phyloP scores from a whole-genome alignment of 2,329 filamentous ascomycete species.

The Aureobasidium sp. region DNA sequence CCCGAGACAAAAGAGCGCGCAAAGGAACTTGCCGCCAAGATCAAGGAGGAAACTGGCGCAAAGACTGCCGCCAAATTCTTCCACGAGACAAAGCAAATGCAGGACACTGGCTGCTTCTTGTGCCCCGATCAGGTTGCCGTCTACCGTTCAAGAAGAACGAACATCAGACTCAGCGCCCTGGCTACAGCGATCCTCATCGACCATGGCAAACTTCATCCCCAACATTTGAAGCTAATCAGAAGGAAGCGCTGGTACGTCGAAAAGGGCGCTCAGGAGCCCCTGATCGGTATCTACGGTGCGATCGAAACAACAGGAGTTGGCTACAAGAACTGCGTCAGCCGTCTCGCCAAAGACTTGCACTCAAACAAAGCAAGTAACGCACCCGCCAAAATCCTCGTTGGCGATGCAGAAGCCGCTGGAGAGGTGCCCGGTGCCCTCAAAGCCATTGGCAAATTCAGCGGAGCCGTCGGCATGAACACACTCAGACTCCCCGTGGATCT shows the following conservation, averaged over 20 bases:
- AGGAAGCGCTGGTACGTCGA: slow-evolving; percentile 9
- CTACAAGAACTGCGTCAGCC: background rate
- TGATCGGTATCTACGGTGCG: background rate
- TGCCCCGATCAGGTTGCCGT: slow-evolving; percentile 58
- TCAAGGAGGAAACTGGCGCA: slow-evolving; percentile 30
- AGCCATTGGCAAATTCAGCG: background rate
- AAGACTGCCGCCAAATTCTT: slow-evolving; percentile 34
- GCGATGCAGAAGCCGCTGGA: background rate
- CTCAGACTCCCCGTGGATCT: background rate
- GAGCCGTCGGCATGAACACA: background rate
- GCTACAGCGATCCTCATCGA: slow-evolving; percentile 40
- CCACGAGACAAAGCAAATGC: slow-evolving; percentile 17
- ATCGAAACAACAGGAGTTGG: background rate
- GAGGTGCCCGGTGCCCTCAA: background rate
- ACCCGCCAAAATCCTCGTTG: background rate
- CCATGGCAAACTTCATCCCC: background rate
- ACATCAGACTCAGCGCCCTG: slow-evolving; percentile 58
- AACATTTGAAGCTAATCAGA: slow-evolving; percentile 1
- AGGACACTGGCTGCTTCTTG: slow-evolving; percentile 45
- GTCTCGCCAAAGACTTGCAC: background rate
- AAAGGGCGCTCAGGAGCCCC: slow-evolving; percentile 7
- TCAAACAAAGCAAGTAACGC: background rate
- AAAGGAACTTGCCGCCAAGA: slow-evolving; percentile 30
- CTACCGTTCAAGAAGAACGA: slow-evolving; percentile 60
- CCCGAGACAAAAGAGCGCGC: slow-evolving; percentile 30